Evolutionary conservation across 2,329 filamentous ascomycete genomes (phyloP).

Genomic region (Aspergillus texensis): DNA sequence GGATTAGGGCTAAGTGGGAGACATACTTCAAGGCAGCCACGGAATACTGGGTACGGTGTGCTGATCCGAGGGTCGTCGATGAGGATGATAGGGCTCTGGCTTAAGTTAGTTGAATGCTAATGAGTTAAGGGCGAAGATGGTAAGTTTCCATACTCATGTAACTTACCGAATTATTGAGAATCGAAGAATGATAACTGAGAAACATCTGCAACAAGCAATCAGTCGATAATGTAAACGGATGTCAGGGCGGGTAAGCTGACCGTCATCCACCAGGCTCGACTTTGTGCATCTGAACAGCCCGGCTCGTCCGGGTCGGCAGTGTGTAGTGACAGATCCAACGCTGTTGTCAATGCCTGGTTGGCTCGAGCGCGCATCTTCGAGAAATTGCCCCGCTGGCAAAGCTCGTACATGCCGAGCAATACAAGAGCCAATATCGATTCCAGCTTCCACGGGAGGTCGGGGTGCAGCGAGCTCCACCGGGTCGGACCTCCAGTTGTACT

Average conservation of each 20-base stretch:
- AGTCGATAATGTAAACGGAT: neutral
- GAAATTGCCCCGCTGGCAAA: slow-evolving; percentile 26
- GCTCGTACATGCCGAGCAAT: slow-evolving; percentile 27
- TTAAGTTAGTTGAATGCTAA: neutral
- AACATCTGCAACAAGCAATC: slow-evolving; percentile 18
- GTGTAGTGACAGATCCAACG: slow-evolving; percentile 30
- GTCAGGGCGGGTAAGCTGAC: slow-evolving; percentile 15
- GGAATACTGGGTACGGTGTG: slow-evolving; percentile 26
- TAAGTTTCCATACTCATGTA: too few relatives aligned
- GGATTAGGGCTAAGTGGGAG: neutral
- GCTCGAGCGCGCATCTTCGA: slow-evolving; percentile 27
- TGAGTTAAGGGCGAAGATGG: too few relatives aligned
- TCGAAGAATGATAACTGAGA: slow-evolving; percentile 23
- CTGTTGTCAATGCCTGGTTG: slow-evolving; percentile 29
- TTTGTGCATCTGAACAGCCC: slow-evolving; percentile 23
- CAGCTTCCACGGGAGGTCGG: slow-evolving; percentile 19
- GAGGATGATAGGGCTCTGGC: slow-evolving; percentile 24
- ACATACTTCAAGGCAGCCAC: slow-evolving; percentile 22
- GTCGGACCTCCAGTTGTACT: neutral
- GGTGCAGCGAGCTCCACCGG: slow-evolving; percentile 9
- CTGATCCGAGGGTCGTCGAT: slow-evolving; percentile 26
- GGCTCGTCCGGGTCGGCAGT: slow-evolving; percentile 11
- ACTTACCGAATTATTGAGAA: slow-evolving; percentile 20
- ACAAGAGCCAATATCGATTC: slow-evolving; percentile 25
- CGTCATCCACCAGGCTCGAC: slow-evolving; percentile 30